A percentile compares a stretch with the other conserved stretches of the same genome.
These are phyloP conservation scores for Durusdinium trenchii DNA, from an alignment of 73 alveolate species.

Conservation along the genomic window DNA sequence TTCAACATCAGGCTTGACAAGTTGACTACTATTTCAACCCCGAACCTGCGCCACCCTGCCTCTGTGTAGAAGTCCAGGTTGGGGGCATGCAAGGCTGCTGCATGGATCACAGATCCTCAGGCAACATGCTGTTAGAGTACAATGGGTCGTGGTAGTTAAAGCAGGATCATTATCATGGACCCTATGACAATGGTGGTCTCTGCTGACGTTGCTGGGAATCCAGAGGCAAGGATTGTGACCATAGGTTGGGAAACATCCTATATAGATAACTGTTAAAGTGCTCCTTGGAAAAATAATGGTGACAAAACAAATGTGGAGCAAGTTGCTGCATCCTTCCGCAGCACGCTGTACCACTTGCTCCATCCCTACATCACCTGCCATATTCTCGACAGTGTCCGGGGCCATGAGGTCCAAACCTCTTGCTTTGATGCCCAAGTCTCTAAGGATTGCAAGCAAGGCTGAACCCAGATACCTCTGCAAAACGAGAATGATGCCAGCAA, in stretches of 20 bases:
- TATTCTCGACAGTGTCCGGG: not conserved
- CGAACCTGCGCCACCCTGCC: not conserved
- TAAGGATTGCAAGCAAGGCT: not conserved
- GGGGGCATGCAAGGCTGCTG: conserved; percentile 77
- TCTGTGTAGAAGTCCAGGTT: conserved; percentile 81
- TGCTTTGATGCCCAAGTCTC: not conserved
- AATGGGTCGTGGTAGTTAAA: too few relatives aligned
- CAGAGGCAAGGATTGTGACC: too few relatives aligned
- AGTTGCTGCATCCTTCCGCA: conserved; percentile 35
- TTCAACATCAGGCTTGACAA: not conserved
- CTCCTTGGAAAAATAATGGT: too few relatives aligned
- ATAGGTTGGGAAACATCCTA: too few relatives aligned
- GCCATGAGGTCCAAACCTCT: conserved; percentile 3
- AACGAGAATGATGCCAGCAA: not conserved
- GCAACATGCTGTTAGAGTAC: not conserved
- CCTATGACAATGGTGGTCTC: too few relatives aligned
- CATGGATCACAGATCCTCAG: conserved; percentile 61
- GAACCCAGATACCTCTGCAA: conserved; percentile 3
- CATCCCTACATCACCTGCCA: conserved; percentile 6
- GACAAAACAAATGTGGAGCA: too few relatives aligned
- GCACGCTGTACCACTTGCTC: not conserved
- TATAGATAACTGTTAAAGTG: too few relatives aligned
- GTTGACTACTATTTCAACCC: not conserved
- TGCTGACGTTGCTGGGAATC: too few relatives aligned
- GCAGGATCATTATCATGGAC: too few relatives aligned